Evolutionary conservation across 768 basidiomycete species (phyloP).

Genomic region (Lentinula detonsa): DNA sequence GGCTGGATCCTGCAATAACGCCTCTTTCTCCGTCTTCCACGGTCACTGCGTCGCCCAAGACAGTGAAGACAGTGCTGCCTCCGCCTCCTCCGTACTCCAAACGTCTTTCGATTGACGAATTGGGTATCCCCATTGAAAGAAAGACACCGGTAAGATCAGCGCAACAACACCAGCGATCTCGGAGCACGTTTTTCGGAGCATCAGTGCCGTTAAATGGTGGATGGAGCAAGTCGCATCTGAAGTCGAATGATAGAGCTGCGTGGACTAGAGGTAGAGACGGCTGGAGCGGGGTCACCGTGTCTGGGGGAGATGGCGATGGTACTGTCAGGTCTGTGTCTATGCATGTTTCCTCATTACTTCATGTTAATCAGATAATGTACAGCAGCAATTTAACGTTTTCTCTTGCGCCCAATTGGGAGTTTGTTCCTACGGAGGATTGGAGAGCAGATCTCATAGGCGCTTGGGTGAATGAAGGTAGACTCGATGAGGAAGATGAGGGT

Average conservation of each 20-base stretch:
- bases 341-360: not conserved
- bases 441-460: slow-evolving; percentile 51
- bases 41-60: not conserved
- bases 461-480: slow-evolving; percentile 34
- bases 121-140: not conserved
- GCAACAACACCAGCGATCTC: slow-evolving; percentile 7
- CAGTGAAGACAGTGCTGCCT: not conserved
- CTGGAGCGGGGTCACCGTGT: slow-evolving; percentile 48
- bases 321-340: slow-evolving; percentile 54
- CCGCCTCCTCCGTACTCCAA: not conserved
- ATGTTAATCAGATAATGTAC: slow-evolving; percentile 7
- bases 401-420: slow-evolving; percentile 68
- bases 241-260: slow-evolving; percentile 42
- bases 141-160: not conserved
- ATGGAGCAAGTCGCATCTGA: slow-evolving; percentile 41
- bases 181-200: slow-evolving; percentile 1
- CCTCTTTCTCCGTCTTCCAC: not conserved
- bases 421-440: slow-evolving; percentile 77
- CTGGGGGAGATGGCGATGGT: slow-evolving; percentile 28
- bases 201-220: not conserved
- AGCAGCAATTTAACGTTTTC: slow-evolving; percentile 81
- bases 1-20: slow-evolving; percentile 32
- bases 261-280: slow-evolving; percentile 74
- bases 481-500: not conserved
- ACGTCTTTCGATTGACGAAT: not conserved